phyloP scores from a whole-genome alignment of 1,139 yeast genomes.

The Candida sanyaensis region DNA sequence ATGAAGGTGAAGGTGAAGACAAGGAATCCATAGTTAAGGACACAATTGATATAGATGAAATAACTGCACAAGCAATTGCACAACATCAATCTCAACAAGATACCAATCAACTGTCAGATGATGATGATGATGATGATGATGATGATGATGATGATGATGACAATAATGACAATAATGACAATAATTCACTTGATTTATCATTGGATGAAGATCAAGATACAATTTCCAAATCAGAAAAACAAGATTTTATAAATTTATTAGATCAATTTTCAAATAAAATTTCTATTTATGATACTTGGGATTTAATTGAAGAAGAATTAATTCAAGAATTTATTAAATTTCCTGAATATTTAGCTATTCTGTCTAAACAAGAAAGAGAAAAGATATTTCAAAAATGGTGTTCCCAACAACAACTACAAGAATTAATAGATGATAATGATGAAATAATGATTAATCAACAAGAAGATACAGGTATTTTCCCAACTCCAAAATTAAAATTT shows the following conservation, averaged over 20 bases:
- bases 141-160: neutral
- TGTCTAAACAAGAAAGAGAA: conserved; percentile 22
- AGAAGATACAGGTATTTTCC: conserved; percentile 17
- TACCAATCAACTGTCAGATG: conserved; percentile 4
- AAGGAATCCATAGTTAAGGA: conserved; percentile 8
- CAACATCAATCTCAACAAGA: conserved; percentile 7
- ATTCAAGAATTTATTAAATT: conserved; percentile 27
- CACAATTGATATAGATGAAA: conserved; percentile 8
- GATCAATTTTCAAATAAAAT: conserved; percentile 24
- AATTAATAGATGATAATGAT: neutral
- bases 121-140: neutral
- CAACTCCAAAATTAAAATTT: conserved; percentile 26
- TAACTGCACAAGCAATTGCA: conserved; percentile 8
- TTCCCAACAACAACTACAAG: conserved; percentile 5
- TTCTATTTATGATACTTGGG: conserved; percentile 41
- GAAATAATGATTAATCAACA: conserved; percentile 1
- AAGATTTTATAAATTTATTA: conserved; percentile 24
- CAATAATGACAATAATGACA: too few relatives aligned
- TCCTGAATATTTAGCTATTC: conserved; percentile 33
- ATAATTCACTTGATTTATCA: conserved; percentile 21
- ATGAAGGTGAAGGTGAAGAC: conserved; percentile 13
- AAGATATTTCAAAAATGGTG: conserved; percentile 36
- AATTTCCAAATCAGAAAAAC: neutral
- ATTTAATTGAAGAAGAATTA: conserved; percentile 39
- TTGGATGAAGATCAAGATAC: conserved; percentile 18